Evolutionary conservation across 768 basidiomycete genomes (phyloP).

Genomic region (Leucocoprinus birnbaumii): DNA sequence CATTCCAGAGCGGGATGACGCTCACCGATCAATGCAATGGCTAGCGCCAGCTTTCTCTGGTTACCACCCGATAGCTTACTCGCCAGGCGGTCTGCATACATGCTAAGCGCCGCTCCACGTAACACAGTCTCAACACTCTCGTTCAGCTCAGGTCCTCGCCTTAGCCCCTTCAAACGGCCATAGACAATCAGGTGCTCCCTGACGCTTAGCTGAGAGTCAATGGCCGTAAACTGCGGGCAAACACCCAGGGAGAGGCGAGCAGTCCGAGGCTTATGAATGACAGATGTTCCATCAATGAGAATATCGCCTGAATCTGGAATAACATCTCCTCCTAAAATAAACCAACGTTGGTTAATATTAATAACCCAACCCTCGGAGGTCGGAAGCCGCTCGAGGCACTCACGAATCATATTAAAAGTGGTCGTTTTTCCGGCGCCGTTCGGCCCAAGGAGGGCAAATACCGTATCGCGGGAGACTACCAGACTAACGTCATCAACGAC

Average conservation of each 20-base stretch:
- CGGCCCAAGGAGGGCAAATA: conserved; percentile 75
- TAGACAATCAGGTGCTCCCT: conserved; percentile 74
- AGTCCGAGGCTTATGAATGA: conserved; percentile 56
- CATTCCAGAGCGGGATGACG: not conserved
- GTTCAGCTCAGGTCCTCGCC: conserved; percentile 42
- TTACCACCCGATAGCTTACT: conserved; percentile 79
- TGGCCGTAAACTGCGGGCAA: conserved; percentile 84
- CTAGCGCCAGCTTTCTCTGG: conserved; percentile 71
- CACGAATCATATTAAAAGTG: conserved; percentile 77
- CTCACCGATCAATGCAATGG: conserved; percentile 58
- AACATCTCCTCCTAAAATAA: conserved; percentile 60
- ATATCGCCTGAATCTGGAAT: conserved; percentile 69
- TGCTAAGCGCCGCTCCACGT: conserved; percentile 50
- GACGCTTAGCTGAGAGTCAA: conserved; percentile 75
- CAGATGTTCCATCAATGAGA: conserved; percentile 62
- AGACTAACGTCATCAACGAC: conserved; percentile 77
- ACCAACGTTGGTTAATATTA: not conserved
- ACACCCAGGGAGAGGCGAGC: conserved; percentile 74
- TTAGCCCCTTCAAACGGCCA: conserved; percentile 69
- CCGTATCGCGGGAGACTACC: conserved; percentile 55
- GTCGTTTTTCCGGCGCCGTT: conserved; percentile 87
- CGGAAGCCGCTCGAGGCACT: conserved; percentile 20
- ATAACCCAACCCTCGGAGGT: not conserved
- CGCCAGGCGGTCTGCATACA: conserved; percentile 69
- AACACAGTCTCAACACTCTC: conserved; percentile 57